A percentile compares a stretch with the other conserved stretches of the same genome.
Evolutionary conservation across 331 rosid genomes (phyloP).

Genomic region (Telfairia occidentalis): DNA sequence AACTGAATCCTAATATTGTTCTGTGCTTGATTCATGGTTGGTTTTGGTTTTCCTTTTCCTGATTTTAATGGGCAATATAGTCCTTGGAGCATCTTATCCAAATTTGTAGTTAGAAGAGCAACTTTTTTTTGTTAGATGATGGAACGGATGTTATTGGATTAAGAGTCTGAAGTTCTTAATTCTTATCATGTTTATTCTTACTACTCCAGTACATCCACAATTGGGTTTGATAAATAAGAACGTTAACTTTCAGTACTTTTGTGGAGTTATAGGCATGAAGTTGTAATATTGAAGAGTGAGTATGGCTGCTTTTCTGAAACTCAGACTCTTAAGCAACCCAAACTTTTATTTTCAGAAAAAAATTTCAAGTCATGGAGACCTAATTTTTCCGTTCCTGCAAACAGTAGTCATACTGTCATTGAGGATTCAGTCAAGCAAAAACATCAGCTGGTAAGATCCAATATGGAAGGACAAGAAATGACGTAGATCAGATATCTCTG

Average conservation of each 20-base stretch:
- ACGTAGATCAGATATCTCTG: conserved; percentile 2
- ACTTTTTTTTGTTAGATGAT: neutral
- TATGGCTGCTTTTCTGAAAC: neutral
- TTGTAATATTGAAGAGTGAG: neutral
- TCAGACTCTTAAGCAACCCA: neutral
- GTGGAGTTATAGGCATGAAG: neutral
- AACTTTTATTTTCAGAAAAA: conserved; percentile 37
- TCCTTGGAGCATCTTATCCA: neutral
- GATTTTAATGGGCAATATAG: neutral
- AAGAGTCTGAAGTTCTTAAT: neutral
- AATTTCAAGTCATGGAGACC: conserved; percentile 57
- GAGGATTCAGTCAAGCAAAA: conserved; percentile 24
- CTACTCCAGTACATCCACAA: neutral
- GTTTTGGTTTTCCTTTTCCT: neutral
- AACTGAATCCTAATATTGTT: conserved; percentile 3
- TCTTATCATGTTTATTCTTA: neutral
- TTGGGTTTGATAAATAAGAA: neutral
- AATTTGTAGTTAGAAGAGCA: neutral
- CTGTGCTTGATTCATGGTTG: neutral
- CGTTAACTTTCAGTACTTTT: neutral
- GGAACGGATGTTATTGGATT: neutral
- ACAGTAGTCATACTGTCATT: conserved; percentile 21
- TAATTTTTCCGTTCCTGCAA: conserved; percentile 24
- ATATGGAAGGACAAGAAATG: conserved; percentile 10
- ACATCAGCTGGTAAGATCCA: conserved; percentile 39